Evolutionary conservation across 1,284 basidiomycete genomes (phyloP).

Genomic region (Heterobasidion occidentale): DNA sequence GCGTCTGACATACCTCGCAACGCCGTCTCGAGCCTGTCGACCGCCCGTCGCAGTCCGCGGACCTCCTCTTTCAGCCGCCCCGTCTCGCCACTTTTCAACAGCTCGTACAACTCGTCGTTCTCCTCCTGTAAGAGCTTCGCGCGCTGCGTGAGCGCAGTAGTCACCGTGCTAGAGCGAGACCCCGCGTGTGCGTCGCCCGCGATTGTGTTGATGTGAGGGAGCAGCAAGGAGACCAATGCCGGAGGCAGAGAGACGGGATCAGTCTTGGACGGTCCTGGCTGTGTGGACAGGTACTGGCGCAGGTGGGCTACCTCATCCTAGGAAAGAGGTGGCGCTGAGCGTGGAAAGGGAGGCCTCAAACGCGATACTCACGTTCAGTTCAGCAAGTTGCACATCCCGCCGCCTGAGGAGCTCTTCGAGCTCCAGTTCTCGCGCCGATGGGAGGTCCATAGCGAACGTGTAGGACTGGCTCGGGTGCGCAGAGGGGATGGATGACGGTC

Average conservation of each 20-base stretch:
- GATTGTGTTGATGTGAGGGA: slow-evolving; percentile 48
- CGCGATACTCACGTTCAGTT: slow-evolving; percentile 51
- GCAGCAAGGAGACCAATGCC: slow-evolving; percentile 53
- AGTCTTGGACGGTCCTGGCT: slow-evolving; percentile 47
- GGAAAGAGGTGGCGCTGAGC: slow-evolving; percentile 1
- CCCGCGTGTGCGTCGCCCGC: slow-evolving; percentile 26
- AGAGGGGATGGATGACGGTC: background rate
- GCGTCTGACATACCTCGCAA: slow-evolving; percentile 51
- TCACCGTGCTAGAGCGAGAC: slow-evolving; percentile 47
- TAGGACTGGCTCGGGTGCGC: background rate
- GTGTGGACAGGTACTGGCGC: slow-evolving; percentile 50
- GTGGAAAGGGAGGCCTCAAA: slow-evolving; percentile 4
- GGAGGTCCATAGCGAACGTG: slow-evolving; percentile 48
- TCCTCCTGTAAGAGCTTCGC: slow-evolving; percentile 68
- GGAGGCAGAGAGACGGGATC: slow-evolving; percentile 63
- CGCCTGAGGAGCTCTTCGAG: slow-evolving; percentile 66
- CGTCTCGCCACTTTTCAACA: slow-evolving; percentile 63
- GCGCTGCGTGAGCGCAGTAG: slow-evolving; percentile 62
- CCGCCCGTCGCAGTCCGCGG: slow-evolving; percentile 53
- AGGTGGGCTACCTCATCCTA: slow-evolving; percentile 68
- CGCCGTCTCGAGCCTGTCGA: slow-evolving; percentile 60
- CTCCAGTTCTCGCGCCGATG: slow-evolving; percentile 66
- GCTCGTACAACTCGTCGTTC: slow-evolving; percentile 72
- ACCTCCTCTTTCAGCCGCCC: slow-evolving; percentile 75
- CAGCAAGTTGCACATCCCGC: slow-evolving; percentile 60